These are phyloP conservation scores for Beauveria varroae DNA, from an alignment of 2,329 filamentous ascomycete species.

Conservation along the genomic window DNA sequence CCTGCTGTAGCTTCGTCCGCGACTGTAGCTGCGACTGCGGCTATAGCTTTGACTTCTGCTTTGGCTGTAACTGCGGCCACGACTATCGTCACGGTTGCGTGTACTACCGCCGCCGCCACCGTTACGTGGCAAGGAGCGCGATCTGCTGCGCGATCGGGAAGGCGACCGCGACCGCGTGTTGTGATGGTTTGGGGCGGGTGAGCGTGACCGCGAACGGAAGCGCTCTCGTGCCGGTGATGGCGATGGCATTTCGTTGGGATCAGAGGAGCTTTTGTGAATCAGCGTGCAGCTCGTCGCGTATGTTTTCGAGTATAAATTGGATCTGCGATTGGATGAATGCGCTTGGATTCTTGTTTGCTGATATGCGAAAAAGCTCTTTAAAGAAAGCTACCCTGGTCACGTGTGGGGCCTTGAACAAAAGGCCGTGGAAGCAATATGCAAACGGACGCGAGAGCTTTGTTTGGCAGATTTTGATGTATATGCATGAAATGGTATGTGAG, in stretches of 20 bases:
- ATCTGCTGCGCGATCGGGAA: constrained; percentile 20
- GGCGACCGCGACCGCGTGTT: constrained; percentile 14
- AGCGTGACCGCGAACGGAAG: constrained; percentile 27
- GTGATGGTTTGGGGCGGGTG: constrained; percentile 11
- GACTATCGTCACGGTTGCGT: neutral
- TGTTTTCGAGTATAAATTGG: too few species aligned
- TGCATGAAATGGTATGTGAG: too few species aligned
- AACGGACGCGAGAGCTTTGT: constrained; percentile 26
- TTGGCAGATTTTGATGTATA: neutral
- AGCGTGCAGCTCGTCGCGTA: neutral
- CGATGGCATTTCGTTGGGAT: neutral
- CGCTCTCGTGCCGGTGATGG: constrained; percentile 26
- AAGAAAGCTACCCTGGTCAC: constrained; percentile 9
- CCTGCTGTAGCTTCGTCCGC: constrained; percentile 21
- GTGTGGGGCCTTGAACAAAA: neutral
- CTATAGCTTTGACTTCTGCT: constrained; percentile 16
- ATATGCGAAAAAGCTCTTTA: neutral
- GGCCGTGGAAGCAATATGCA: neutral
- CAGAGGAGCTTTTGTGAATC: neutral
- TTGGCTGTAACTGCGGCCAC: constrained; percentile 22
- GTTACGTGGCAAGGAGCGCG: constrained; percentile 5
- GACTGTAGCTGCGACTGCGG: constrained; percentile 19
- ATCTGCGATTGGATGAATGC: neutral
- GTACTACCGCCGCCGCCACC: neutral
- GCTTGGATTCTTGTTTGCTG: neutral